Evolutionary conservation across 768 basidiomycete genomes (phyloP).

Genomic region (Ephemerocybe angulata): DNA sequence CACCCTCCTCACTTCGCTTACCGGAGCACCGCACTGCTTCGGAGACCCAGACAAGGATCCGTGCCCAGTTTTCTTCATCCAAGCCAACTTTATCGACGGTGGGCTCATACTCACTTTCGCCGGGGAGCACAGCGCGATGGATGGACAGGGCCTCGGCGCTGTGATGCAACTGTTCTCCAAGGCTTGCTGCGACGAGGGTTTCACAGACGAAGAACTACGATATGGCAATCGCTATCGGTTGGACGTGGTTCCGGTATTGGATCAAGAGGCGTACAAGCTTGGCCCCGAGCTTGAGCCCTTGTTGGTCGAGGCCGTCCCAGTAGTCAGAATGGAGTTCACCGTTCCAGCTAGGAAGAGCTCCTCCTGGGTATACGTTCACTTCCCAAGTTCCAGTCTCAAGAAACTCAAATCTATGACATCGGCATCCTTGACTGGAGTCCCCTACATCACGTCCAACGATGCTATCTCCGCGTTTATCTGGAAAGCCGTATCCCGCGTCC

Average conservation of each 20-base stretch:
- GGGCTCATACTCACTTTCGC: conserved; percentile 25
- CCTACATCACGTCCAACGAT: conserved; percentile 27
- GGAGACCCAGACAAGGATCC: conserved; percentile 9
- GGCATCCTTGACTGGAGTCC: conserved; percentile 9
- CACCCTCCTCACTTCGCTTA: conserved; percentile 20
- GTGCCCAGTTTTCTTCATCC: conserved; percentile 23
- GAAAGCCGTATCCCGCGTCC: conserved; percentile 22
- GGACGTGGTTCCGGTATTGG: conserved; percentile 18
- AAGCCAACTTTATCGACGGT: conserved; percentile 22
- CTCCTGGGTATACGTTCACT: conserved; percentile 18
- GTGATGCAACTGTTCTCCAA: conserved; percentile 22
- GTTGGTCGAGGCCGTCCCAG: conserved; percentile 3
- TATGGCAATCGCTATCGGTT: conserved; percentile 17
- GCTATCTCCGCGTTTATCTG: conserved; percentile 25
- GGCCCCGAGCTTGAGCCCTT: conserved; percentile 6
- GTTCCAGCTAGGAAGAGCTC: conserved; percentile 2
- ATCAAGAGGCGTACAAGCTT: conserved; percentile 7
- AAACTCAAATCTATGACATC: conserved; percentile 17
- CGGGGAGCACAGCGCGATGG: conserved; percentile 23
- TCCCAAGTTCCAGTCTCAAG: conserved; percentile 13
- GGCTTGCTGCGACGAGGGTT: conserved; percentile 19
- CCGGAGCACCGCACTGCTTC: conserved; percentile 14
- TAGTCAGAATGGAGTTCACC: background rate
- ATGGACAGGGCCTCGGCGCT: conserved; percentile 24
- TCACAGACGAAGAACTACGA: conserved; percentile 18